Base-by-base conservation (phyloP, 306 rosid genomes). In the Elaeagnus macrophylla region DNA sequence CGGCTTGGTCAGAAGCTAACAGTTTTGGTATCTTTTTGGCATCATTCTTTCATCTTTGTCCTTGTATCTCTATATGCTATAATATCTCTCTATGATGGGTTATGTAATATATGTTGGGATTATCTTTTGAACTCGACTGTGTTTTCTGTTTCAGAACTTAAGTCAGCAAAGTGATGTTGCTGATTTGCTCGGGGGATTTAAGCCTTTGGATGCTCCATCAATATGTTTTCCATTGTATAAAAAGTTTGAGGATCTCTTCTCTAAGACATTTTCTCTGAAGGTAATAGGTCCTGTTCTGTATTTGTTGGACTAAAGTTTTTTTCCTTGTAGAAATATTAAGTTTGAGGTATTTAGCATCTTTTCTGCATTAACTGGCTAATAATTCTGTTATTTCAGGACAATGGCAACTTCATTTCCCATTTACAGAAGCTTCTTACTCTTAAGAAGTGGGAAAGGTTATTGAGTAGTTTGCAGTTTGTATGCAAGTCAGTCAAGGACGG, bases 111-210 rank as follows among this genome's bases (percentile, higher is more conserved):
- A 25, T 25, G 32, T 39, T 14, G n/a, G 38, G 49, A 12, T 50
- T 17, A 35, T 36, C 48, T 58, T 37, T 55, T 66, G 51, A 65
- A 25, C 12, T 16, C 68, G 37, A 37, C 14, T 53, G 39, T 20
- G 20, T 37, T 35, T 62, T 68, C 64, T 65, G 60, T 58, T 69
- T 53, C 79, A 90, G 97, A 91, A 91, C 75, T 73, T 91, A 62
- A 91, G 97, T 65, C 97, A 91, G 75, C 97, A 91, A 71, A 91
- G 95, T 68, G 97, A 91, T 64, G 81, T 82, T 71, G 77, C 93
- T 14, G 96, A 91, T 63, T 61, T 91, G 61, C 59, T 91, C 20
- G 97, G 97, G 56, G 97, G 97, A 37, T 91, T 72, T 72, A 91
- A 86, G 76, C 97, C 97, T 47, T 66, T 75, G 66, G 82, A 80